Base-by-base conservation (phyloP, 371 early-diverging fungal genomes). In the Mucor saturninus region DNA sequence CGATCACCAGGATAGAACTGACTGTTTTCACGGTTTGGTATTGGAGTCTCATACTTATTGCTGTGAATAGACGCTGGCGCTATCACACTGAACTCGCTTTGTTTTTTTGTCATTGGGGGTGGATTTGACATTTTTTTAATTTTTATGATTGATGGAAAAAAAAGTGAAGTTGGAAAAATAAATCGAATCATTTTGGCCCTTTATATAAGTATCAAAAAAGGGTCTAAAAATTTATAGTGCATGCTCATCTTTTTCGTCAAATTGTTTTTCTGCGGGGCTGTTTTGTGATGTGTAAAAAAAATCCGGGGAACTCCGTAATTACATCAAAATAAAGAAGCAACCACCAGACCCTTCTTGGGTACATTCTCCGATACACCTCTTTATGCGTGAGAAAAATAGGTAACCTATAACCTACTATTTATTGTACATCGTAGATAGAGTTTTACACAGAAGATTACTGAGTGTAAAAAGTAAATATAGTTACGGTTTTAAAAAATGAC, bases 21-120 rank as follows among this genome's bases (percentile, higher is more conserved):
- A 28, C 11, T 32, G 13, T 58, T 56, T 46, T 62, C 62, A 48
- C 56, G 49, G 40, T 62, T 55, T 29, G 55, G 56, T 42, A 55
- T 38, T 28, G 48, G 26, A 7, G 48, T 38, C 6, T 58, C 59
- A 48, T 58, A 48, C 35, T 49, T 48, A 28, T 35, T 58, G 14
- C 32, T 46, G 15, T 45, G 31, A 10, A 57, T 46, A 28, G 59
- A 58, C 5, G 57, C 57, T 5, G 57, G 48, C 8, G 57, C 7
- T 30, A 58, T 58, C 8, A 46, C 35, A 49, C 59, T 58, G 38
- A 58, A 58, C 29, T 49, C 49, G 21, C 59, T 57, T 6, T 46
- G 31, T 58, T 58, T 13, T 28, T 58, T 30, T 35, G 35, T 28
- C 14, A 58, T 21, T 10, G 59, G 48, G 10, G 59, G 59, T 37